Evolutionary conservation across 257 asterid species (phyloP), one percentile per base, ranked within the genome.

Genomic region (Solanum acaule): DNA sequence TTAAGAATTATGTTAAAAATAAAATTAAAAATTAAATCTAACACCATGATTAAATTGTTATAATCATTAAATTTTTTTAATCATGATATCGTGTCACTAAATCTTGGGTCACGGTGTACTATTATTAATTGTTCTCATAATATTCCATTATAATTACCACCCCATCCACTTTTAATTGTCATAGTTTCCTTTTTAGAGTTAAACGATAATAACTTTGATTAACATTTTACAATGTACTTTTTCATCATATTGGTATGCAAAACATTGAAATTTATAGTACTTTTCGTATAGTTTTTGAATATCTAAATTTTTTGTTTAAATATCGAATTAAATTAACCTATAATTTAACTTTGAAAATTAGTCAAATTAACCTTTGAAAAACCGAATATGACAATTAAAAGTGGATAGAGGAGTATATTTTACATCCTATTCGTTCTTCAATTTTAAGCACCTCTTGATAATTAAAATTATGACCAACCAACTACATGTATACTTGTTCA

Each of bases 121-220:
- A 34, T 73, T 42, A 73, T 35, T 34, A 35, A 73, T 73, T 35
- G 4, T 34, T 34, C 27, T 35, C 20, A 10, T 22, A 14, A 20
- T 22, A 35, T 35, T 75, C 20, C 25, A 35, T 13, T 75, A 20
- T 34, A 35, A 18, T 72, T 35, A 49, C 0, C 5, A 15, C 3
- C 1, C 61, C 9, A 0, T 49, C 3, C 3, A 49, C 23, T 5
- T 49, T 49, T 49, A 49, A 15, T 2, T 15, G 9, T 49, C 1
- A 0, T 0, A 6, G 0, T 49, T 49, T 15, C 2, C 0, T 6
- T 15, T 5, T 49, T 15, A 49, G 8, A 49, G 22, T 49, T 3
- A 0, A 2, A 49, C 1, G 0, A 2, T 49, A 49, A 2, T 5
- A 15, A 0, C 8, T 49, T 49, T 49, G 0, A 49, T 15, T 49